A percentile compares a stretch with the other conserved stretches of the same genome.
Conservation (phyloP, 1,139 yeast genomes). For the Zygosaccharomyces sapae region DNA sequence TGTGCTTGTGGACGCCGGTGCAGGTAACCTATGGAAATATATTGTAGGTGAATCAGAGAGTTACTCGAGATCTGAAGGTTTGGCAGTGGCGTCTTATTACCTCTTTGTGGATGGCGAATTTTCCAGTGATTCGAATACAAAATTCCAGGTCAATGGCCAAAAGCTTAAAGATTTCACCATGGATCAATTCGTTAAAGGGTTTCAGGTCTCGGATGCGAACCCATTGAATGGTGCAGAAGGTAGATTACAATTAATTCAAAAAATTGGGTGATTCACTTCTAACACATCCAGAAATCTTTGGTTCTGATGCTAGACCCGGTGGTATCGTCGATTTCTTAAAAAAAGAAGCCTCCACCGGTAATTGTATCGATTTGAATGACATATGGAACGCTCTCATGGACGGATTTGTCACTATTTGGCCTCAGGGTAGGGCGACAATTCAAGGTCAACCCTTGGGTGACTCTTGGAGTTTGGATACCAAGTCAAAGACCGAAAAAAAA, state of each 20-base stretch:
- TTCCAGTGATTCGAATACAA: constrained; percentile 37
- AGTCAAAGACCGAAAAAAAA: constrained; percentile 29
- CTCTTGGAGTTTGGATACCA: constrained; percentile 48
- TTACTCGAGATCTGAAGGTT: constrained; percentile 50
- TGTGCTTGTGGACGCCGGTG: constrained; percentile 60
- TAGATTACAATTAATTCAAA: constrained; percentile 42
- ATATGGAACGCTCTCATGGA: constrained; percentile 52
- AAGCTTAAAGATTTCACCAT: constrained; percentile 37
- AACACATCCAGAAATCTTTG: constrained; percentile 41
- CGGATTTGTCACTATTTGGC: constrained; percentile 55
- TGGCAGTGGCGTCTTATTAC: constrained; percentile 54
- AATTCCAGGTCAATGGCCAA: constrained; percentile 43
- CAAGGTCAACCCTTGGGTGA: constrained; percentile 53
- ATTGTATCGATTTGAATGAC: constrained; percentile 40
- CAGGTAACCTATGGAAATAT: constrained; percentile 53
- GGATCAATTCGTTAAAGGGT: constrained; percentile 36
- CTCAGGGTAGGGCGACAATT: constrained; percentile 48
- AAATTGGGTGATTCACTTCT: constrained; percentile 45
- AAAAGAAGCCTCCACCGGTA: constrained; percentile 11
- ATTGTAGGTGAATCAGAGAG: constrained; percentile 31
- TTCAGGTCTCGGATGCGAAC: constrained; percentile 45
- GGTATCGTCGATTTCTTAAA: constrained; percentile 46
- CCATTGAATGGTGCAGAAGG: constrained; percentile 52
- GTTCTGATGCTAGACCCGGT: constrained; percentile 50
- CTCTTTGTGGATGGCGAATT: constrained; percentile 50